Base-by-base conservation (phyloP, 1,284 basidiomycete species). In the Heterobasidion irregulare region DNA sequence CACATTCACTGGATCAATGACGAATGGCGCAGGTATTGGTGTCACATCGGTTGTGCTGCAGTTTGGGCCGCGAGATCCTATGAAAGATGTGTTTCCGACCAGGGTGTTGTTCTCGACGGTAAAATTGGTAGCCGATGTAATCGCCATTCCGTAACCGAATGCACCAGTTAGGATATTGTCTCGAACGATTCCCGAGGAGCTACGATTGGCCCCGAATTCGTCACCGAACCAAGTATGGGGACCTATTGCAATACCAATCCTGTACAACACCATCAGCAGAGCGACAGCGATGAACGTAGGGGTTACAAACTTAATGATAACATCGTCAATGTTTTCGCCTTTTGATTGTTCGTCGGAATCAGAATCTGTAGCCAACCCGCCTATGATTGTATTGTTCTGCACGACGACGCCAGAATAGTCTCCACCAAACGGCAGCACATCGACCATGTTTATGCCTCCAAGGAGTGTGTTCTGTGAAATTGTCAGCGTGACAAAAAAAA, bases 381-480 rank as follows among this genome's bases (percentile, higher is more conserved):
- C 88, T 5, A 76, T 61, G 59, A 93, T 84, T 15, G 66, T 75
- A 65, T 94, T 94, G 65, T 86, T 77, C 50, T 76, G 77, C 13
- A 94, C 88, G 33, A 88, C 69, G 8, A 83, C 84, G 43, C 80
- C 77, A 0, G 77, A 76, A 66, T 80, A 94, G 66, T 90, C 74
- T 0, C 91, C 92, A n/a, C 65, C 64, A 73, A 79, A 92, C 0
- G 92, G 90, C 5, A 74, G 64, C 56, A 83, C 83, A 64, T 94
- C 90, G 10, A 94, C 92, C 75, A 92, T 66, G 62, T 89, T 89
- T 60, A 93, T 90, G 13, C 90, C 89, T 43, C 89, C 89, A 12
- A 92, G 74, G 1, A 86, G 71, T 1, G 85, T 88, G 61, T 82
- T 72, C 85, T 88, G 55, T 4, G 49, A 48, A 26, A 32, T 10